phyloP scores from a whole-genome alignment of 345 rosid species.

The Arabidopsis arenosa region DNA sequence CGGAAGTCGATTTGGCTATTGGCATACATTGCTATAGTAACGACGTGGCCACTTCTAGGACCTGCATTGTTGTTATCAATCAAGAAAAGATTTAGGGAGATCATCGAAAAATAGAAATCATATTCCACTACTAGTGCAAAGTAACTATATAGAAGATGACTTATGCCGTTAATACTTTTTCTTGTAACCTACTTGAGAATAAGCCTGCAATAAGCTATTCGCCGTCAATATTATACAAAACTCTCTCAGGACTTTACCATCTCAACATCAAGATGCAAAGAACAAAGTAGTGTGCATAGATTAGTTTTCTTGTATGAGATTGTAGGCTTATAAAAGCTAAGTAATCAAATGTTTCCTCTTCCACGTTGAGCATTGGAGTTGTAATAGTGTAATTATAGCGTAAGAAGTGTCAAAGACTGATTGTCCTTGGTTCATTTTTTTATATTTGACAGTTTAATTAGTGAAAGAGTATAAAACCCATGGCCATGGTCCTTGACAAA shows the following conservation, averaged over 20 bases:
- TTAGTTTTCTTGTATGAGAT: too few species aligned
- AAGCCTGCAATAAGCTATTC: conserved; percentile 19
- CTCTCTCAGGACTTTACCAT: background rate
- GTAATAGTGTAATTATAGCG: too few species aligned
- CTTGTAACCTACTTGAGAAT: conserved; percentile 15
- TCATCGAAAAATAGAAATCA: conserved; percentile 19
- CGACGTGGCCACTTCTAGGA: conserved; percentile 79
- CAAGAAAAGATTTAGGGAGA: conserved; percentile 51
- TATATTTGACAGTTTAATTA: too few species aligned
- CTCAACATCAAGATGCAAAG: conserved; percentile 1
- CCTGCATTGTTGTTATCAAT: conserved; percentile 53
- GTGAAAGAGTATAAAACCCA: too few species aligned
- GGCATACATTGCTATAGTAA: conserved; percentile 61
- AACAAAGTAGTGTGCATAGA: background rate
- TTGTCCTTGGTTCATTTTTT: too few species aligned
- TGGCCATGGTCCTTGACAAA: too few species aligned
- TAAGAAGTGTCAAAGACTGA: too few species aligned
- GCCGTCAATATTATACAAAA: conserved; percentile 4
- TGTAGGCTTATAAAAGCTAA: too few species aligned
- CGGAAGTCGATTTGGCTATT: conserved; percentile 68
- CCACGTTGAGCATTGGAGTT: too few species aligned
- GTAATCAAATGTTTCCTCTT: too few species aligned
- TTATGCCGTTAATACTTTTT: background rate
- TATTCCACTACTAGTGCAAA: background rate
- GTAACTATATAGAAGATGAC: background rate